Base-by-base conservation (phyloP, 208 protist genomes). In the Herpetomonas samuelpessoai region DNA sequence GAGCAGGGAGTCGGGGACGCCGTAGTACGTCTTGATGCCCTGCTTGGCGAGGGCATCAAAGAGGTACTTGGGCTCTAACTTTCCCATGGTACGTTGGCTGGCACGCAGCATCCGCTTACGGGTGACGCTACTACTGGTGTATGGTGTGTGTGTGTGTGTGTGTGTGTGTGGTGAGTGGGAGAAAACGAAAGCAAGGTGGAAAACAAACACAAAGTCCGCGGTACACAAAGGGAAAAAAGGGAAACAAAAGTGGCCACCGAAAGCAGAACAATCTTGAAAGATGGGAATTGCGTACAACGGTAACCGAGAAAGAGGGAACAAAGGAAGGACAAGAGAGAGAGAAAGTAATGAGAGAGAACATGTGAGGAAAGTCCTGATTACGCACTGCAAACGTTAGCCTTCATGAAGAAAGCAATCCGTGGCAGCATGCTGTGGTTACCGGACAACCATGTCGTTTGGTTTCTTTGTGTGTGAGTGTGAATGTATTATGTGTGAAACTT, bases 1-100 rank as follows among this genome's bases (percentile, higher is more conserved):
- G 7, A 97, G 65, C 25, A 92, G 57, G 22, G 74, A 91, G 64
- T 97, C 88, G 26, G 92, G 92, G 24, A 91, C 83, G n/a, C 90
- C 90, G 51, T 82, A 92, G 66, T 89, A 97, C 31, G 72, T 76
- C 12, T 67, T 76, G 1, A 85, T 75, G 16, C 78, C 80, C 30
- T 71, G 65, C 28, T 67, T 24, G 24, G 35, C 54, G 7, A 92
- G 65, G 18, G 68, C 71, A n/a, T 68, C 51, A 25, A 81, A 75
- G 22, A 92, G 57, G 31, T 60, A 59, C 64, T 76, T 61, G 1
- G 85, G 71, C 6, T 75, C 50, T 16, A 92, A 49, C 57, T 69
- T 71, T 9, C 19, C 51, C 61, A 73, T 64, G 41, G 21, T 14
- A 39, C 41, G 31, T 21, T 39, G 9, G 10, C 47, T 46, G 9